phyloP scores from a whole-genome alignment of 179 eudicot genomes.

The Corrigiola litoralis region DNA sequence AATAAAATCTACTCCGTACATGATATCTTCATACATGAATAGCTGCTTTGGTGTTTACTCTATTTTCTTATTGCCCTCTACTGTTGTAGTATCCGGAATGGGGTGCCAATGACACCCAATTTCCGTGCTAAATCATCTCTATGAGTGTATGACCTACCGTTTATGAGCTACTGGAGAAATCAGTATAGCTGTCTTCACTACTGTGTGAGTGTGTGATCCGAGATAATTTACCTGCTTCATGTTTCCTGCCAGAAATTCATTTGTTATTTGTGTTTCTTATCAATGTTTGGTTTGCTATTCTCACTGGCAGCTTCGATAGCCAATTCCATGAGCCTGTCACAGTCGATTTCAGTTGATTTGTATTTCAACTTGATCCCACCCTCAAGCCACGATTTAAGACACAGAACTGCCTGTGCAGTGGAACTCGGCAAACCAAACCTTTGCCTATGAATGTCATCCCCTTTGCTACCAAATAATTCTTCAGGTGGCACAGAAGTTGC shows the following conservation, averaged over 20 bases:
- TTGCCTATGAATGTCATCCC: constrained; percentile 53
- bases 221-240: neutral
- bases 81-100: too few species aligned
- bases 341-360: constrained; percentile 58
- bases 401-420: constrained; percentile 38
- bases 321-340: constrained; percentile 62
- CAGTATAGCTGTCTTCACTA: neutral
- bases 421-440: constrained; percentile 40
- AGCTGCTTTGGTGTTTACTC: too few species aligned
- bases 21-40: too few species aligned
- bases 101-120: too few species aligned
- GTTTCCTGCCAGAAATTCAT: constrained; percentile 4
- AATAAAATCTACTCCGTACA: too few species aligned
- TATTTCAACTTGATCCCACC: constrained; percentile 59
- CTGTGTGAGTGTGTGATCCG: neutral
- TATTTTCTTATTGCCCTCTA: too few species aligned
- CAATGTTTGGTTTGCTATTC: constrained; percentile 1
- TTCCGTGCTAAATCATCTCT: too few species aligned
- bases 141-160: neutral
- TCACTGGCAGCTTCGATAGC: constrained; percentile 18
- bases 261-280: constrained; percentile 17
- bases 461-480: constrained; percentile 62
- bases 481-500: constrained; percentile 66
- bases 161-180: neutral
- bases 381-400: constrained; percentile 66